Percentiles rank a stretch among this genome's conserved stretches.
Evolutionary conservation across 208 protist genomes (phyloP).

Genomic region (Wallacemonas rigidus): DNA sequence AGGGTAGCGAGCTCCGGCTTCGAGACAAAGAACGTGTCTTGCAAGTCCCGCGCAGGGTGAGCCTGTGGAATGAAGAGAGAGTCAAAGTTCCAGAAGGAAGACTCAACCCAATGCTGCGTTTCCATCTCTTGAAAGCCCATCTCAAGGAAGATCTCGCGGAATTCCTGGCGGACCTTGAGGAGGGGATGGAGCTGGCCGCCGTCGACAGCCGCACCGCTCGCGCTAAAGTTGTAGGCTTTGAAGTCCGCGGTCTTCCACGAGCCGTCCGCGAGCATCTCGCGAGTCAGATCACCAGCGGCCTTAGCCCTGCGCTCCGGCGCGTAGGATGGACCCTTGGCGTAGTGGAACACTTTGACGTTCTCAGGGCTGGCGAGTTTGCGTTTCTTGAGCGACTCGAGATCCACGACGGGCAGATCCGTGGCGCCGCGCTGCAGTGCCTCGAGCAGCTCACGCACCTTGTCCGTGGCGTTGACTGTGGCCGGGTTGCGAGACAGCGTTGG

Average conservation of each 20-base stretch:
- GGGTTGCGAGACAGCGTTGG: slow-evolving; percentile 49
- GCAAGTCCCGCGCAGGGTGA: slow-evolving; percentile 99
- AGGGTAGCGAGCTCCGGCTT: slow-evolving; percentile 68
- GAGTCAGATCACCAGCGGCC: slow-evolving; percentile 91
- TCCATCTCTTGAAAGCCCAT: slow-evolving; percentile 99
- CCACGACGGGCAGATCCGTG: slow-evolving; percentile 57
- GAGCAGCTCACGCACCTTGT: slow-evolving; percentile 47
- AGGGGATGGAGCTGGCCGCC: slow-evolving; percentile 98
- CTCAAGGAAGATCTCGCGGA: slow-evolving; percentile 99
- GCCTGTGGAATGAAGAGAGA: slow-evolving; percentile 99
- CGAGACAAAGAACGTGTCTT: slow-evolving; percentile 99
- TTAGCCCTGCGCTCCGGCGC: slow-evolving; percentile 62
- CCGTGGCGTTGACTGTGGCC: slow-evolving; percentile 29
- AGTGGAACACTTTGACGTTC: slow-evolving; percentile 76
- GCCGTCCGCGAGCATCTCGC: slow-evolving; percentile 93
- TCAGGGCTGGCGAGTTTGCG: slow-evolving; percentile 89
- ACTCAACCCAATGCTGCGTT: slow-evolving; percentile 99
- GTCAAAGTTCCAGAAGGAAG: slow-evolving; percentile 99
- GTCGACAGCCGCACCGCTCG: slow-evolving; percentile 82
- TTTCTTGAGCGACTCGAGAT: slow-evolving; percentile 89
- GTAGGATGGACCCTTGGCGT: slow-evolving; percentile 84
- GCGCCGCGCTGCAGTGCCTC: slow-evolving; percentile 12
- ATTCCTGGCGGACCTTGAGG: slow-evolving; percentile 98
- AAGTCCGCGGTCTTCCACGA: slow-evolving; percentile 95
- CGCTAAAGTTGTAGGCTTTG: slow-evolving; percentile 98